Evolutionary conservation across 192 early-diverging fungal species (phyloP).

Genomic region (Coemansia aciculifera): DNA sequence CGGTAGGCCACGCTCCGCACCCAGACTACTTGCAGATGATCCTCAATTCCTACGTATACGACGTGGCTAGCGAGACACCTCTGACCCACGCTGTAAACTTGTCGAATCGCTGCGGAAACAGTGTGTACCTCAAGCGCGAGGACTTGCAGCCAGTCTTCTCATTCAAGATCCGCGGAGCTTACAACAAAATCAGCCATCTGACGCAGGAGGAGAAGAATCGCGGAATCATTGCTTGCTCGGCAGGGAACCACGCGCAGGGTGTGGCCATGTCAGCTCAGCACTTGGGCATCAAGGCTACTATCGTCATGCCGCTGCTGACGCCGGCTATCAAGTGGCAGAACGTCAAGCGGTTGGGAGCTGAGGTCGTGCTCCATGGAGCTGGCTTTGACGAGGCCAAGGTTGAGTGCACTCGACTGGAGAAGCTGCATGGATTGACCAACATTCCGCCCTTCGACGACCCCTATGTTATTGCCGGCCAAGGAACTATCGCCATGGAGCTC

Average conservation of each 20-base stretch:
- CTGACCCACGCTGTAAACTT: constrained; percentile 82
- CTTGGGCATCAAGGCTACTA: constrained; percentile 89
- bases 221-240: constrained; percentile 95
- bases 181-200: constrained; percentile 89
- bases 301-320: constrained; percentile 91
- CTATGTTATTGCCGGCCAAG: constrained; percentile 98
- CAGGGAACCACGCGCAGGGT: constrained; percentile 98
- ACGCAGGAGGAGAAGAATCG: constrained; percentile 70
- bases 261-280: constrained; percentile 92
- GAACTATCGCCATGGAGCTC: constrained; percentile 90
- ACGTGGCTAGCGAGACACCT: constrained; percentile 90
- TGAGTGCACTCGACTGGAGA: constrained; percentile 74
- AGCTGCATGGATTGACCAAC: constrained; percentile 75
- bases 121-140: constrained; percentile 88
- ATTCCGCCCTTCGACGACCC: constrained; percentile 99
- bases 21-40: constrained; percentile 94
- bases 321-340: constrained; percentile 88
- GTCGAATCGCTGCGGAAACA: constrained; percentile 66
- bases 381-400: constrained; percentile 95
- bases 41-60: constrained; percentile 92
- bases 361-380: constrained; percentile 85
- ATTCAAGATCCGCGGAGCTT: constrained; percentile 98
- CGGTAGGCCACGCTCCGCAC: constrained; percentile 9
- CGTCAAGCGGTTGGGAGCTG: constrained; percentile 85
- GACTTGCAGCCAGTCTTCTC: constrained; percentile 97